Percentiles rank a stretch among this genome's conserved stretches.
Conservation (phyloP, 2,329 filamentous ascomycete genomes). For the Diaporthe australafricana region DNA sequence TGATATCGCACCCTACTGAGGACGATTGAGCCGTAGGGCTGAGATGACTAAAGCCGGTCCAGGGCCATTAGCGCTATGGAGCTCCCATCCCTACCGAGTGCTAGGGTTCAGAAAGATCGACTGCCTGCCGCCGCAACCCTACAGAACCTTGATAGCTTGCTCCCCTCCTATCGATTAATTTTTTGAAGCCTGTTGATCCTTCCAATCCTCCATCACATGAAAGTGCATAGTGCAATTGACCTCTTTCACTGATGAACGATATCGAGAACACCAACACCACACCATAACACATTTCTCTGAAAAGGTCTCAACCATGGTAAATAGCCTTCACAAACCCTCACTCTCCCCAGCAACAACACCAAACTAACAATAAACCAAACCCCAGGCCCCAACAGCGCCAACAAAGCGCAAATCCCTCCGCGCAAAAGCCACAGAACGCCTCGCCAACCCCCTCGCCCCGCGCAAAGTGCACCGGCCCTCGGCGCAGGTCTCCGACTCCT, state of each 20-base stretch:
- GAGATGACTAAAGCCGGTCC: conserved; percentile 26
- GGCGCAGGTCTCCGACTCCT: conserved; percentile 65
- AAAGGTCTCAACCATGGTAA: conserved; percentile 28
- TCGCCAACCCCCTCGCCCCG: conserved; percentile 63
- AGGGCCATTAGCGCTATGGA: conserved; percentile 31
- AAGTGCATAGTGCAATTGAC: not conserved
- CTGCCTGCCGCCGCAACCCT: conserved; percentile 22
- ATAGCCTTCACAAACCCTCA: not conserved
- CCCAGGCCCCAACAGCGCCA: conserved; percentile 48
- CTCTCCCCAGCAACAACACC: not conserved
- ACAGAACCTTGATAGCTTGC: not conserved
- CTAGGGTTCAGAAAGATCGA: conserved; percentile 2
- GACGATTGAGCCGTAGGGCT: conserved; percentile 17
- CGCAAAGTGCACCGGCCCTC: conserved; percentile 64
- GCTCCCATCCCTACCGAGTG: not conserved
- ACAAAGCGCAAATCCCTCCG: conserved; percentile 69
- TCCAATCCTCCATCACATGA: conserved; percentile 17
- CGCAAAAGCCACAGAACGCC: conserved; percentile 64
- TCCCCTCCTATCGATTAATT: conserved; percentile 1
- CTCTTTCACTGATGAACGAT: not conserved
- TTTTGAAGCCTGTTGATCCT: conserved; percentile 6
- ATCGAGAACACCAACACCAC: not conserved
- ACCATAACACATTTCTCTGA: not conserved
- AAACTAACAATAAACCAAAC: conserved; percentile 23
- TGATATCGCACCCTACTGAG: not conserved